phyloP scores from a whole-genome alignment of 345 rosid genomes.

The Isatis tinctoria region DNA sequence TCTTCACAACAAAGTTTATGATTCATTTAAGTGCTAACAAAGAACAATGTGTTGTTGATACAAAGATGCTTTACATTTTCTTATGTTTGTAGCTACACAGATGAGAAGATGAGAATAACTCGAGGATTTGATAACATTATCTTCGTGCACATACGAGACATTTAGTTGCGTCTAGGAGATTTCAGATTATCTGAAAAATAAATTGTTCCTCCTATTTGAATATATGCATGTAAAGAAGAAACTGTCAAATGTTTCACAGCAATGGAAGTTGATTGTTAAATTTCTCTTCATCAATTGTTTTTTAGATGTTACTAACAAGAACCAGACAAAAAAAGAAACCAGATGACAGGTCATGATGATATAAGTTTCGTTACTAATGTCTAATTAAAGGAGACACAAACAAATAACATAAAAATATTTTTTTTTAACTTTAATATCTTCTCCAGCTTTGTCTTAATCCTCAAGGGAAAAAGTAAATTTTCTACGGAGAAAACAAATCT shows the following conservation, averaged over 20 bases:
- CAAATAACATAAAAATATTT: background rate
- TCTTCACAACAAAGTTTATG: background rate
- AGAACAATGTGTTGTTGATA: background rate
- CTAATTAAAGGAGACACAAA: slow-evolving; percentile 12
- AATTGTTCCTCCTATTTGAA: background rate
- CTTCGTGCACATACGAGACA: slow-evolving; percentile 54
- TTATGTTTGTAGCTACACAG: slow-evolving; percentile 54
- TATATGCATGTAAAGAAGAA: slow-evolving; percentile 8
- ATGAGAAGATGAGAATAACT: slow-evolving; percentile 72
- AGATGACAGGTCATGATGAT: slow-evolving; percentile 8
- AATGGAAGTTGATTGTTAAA: slow-evolving; percentile 6
- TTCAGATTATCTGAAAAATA: background rate
- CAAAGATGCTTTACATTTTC: background rate
- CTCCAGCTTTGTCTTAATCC: background rate
- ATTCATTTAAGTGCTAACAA: background rate
- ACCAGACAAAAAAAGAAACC: slow-evolving; percentile 20
- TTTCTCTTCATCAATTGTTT: background rate
- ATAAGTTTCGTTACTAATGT: background rate
- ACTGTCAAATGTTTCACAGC: slow-evolving; percentile 9
- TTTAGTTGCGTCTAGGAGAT: background rate
- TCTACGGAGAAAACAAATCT: background rate
- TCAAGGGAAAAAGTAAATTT: slow-evolving; percentile 5
- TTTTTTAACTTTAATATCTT: background rate
- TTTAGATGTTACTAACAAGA: slow-evolving; percentile 15
- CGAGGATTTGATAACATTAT: slow-evolving; percentile 57